Conservation (phyloP, 805 yeast species). For the Lipomyces lipofer region DNA sequence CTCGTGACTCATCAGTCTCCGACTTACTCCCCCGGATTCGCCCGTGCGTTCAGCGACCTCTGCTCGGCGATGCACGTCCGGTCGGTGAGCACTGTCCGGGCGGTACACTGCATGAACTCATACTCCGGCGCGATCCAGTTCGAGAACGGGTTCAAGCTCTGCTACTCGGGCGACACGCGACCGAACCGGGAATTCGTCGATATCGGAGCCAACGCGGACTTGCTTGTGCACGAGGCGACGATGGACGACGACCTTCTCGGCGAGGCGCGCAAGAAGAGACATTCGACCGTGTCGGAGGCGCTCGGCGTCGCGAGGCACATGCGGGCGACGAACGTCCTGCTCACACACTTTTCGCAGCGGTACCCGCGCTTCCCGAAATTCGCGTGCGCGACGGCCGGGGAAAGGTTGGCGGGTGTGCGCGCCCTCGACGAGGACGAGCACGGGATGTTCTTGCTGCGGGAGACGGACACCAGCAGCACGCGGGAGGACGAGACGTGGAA, state of each 20-base stretch:
- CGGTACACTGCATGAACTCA: conserved; percentile 82
- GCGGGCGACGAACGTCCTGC: conserved; percentile 67
- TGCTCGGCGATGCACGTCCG: conserved; percentile 41
- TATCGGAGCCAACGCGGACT: conserved; percentile 66
- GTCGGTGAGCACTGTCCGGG: conserved; percentile 62
- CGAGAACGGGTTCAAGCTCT: conserved; percentile 55
- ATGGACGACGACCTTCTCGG: conserved; percentile 72
- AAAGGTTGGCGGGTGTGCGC: not conserved
- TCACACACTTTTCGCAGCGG: conserved; percentile 93
- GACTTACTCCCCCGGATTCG: not conserved
- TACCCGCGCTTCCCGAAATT: conserved; percentile 50
- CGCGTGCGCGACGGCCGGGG: not conserved
- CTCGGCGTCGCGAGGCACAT: conserved; percentile 65
- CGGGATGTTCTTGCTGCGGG: not conserved
- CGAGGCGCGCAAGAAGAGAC: conserved; percentile 81
- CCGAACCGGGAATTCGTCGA: conserved; percentile 68
- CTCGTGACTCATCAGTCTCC: not conserved
- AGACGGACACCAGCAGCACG: not conserved
- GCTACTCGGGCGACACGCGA: conserved; percentile 94
- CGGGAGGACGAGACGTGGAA: conserved; percentile 9
- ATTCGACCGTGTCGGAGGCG: conserved; percentile 89
- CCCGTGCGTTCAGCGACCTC: conserved; percentile 5
- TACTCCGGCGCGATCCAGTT: conserved; percentile 65
- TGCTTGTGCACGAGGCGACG: conserved; percentile 91
- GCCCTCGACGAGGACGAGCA: not conserved